A percentile compares a stretch with the other conserved stretches of the same genome.
Conservation (phyloP, 768 basidiomycete genomes). For the Suillus americanus region DNA sequence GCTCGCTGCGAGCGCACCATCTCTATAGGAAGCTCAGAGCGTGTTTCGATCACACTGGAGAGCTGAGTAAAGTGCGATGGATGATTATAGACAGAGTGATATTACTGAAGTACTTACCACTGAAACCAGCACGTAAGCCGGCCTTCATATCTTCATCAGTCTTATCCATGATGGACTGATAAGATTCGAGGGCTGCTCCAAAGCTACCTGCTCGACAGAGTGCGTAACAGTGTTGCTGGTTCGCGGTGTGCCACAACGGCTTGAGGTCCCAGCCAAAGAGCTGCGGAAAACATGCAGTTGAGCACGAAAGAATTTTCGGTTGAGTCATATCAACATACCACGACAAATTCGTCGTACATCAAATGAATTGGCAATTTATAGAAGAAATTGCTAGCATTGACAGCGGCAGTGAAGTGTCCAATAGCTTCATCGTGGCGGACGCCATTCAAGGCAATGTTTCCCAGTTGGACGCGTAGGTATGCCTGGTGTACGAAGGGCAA, state of each 20-base stretch:
- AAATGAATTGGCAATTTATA: neutral
- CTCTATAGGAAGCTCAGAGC: neutral
- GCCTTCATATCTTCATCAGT: too few relatives aligned
- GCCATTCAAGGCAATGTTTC: neutral
- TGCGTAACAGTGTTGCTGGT: too few relatives aligned
- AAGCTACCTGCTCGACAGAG: too few relatives aligned
- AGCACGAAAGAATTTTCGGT: neutral
- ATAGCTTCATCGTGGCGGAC: neutral
- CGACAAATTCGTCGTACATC: neutral
- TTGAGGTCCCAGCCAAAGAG: too few relatives aligned
- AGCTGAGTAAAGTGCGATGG: neutral
- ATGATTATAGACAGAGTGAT: too few relatives aligned
- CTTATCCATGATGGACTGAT: too few relatives aligned
- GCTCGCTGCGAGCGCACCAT: neutral
- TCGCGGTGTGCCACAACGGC: too few relatives aligned
- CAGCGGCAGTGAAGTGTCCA: neutral
- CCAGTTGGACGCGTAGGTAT: neutral
- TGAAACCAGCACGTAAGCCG: too few relatives aligned
- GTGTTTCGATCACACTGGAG: neutral
- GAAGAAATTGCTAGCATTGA: neutral
- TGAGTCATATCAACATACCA: neutral
- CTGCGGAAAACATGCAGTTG: neutral
- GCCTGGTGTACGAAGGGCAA: neutral
- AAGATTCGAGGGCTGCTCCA: too few relatives aligned
- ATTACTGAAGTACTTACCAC: too few relatives aligned